Evolutionary conservation across 345 rosid species (phyloP), one percentile per base, ranked within the genome.

Genomic region (Euphorbia pulcherrima): DNA sequence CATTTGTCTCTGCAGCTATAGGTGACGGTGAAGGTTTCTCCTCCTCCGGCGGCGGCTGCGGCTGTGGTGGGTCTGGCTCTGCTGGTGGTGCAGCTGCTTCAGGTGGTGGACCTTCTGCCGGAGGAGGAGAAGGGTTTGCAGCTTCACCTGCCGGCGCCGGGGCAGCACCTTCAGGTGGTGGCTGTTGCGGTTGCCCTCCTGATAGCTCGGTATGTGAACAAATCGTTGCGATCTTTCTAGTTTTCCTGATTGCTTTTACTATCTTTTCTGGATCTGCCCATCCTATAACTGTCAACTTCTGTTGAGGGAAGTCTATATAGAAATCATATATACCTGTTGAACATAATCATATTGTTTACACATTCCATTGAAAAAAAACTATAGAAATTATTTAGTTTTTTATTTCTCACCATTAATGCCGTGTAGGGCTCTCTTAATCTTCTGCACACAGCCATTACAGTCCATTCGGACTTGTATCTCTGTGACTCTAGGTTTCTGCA

Each of bases 371-470:
- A 16, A 5, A 39, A 39, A 39, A 5, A 39, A 39, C 6, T 39
- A 12, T 1, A 9, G 30, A 5, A 30, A 52, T 24, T 11, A 20
- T n/a, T 29, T 0, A 8, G 50, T 2, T 10, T 8, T 30, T 20
- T 8, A 5, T 12, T 52, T 20, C 80, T 81, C 68, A 82, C 95
- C 95, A 2, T 78, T 77, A 63, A 88, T 82, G 65, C 89, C 86
- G 54, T 85, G 79, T 6, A 86, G 65, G 0, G 88, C 87, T 75
- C 79, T 88, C 81, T 83, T 88, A 74, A 88, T 85, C 85, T 88
- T 88, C 78, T 86, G 95, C 4, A 88, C 87, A 3, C 91, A 88
- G 8, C 91, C 95, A 1, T 86, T 86, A 64, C 95, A 88, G 85
- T 88, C 91, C 80, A 88, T 82, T 54, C 88, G 88, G 86, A 88